Evolutionary conservation across 495 filamentous ascomycete genomes (phyloP).

Genomic region (Paragyromitra xinjiangensis): DNA sequence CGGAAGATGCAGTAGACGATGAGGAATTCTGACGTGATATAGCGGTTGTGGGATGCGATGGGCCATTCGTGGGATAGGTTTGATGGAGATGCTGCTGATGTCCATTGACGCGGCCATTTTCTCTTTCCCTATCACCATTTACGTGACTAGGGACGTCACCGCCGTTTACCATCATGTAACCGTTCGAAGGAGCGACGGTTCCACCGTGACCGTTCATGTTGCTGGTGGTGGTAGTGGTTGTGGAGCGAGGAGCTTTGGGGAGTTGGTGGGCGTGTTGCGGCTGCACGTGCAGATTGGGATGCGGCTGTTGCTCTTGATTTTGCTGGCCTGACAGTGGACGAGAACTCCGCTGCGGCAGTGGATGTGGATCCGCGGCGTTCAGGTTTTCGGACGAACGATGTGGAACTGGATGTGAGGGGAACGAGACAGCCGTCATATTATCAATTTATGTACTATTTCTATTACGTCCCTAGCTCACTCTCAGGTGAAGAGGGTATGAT

Average conservation of each 20-base stretch:
- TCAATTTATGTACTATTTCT: constrained; percentile 28
- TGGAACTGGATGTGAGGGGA: constrained; percentile 32
- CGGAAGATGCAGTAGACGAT: constrained; percentile 52
- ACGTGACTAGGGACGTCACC: constrained; percentile 49
- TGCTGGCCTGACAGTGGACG: constrained; percentile 18
- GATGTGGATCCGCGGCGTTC: constrained; percentile 26
- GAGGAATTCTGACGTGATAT: constrained; percentile 57
- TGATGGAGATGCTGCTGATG: constrained; percentile 44
- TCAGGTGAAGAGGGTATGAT: background rate
- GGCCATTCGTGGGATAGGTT: constrained; percentile 47
- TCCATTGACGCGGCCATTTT: constrained; percentile 32
- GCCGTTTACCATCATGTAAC: constrained; percentile 51
- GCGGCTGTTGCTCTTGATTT: constrained; percentile 36
- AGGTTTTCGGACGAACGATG: constrained; percentile 27
- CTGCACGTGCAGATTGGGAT: constrained; percentile 49
- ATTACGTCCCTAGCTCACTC: constrained; percentile 1
- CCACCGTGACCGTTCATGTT: constrained; percentile 47
- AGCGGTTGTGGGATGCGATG: constrained; percentile 52
- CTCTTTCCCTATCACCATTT: constrained; percentile 46
- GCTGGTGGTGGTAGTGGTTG: constrained; percentile 25
- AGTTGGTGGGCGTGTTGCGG: constrained; percentile 37
- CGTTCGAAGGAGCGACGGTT: constrained; percentile 36
- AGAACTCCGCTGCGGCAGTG: constrained; percentile 28
- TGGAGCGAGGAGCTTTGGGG: background rate
- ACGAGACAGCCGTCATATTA: constrained; percentile 47